phyloP scores from a whole-genome alignment of 31 red algal genomes.

The Odonthalia washingtoniensis region DNA sequence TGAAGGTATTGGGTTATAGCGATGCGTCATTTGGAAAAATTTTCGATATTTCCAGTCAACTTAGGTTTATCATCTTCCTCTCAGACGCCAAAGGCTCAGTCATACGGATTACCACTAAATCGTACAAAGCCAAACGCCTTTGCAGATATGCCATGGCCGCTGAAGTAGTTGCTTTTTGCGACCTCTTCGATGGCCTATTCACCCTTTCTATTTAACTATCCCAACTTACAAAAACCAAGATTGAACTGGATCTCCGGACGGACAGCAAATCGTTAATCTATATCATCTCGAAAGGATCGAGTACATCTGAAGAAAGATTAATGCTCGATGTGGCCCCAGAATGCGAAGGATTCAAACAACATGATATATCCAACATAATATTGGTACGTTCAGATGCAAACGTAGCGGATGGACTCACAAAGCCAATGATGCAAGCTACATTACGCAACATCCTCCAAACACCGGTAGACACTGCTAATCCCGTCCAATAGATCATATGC shows the following conservation, averaged over 20 bases:
- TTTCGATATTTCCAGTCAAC: conserved; percentile 11
- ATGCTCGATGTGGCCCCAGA: conserved; percentile 40
- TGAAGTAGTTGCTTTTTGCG: conserved; percentile 52
- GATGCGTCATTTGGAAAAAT: conserved; percentile 58
- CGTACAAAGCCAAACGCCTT: conserved; percentile 21
- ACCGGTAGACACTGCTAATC: too few species aligned
- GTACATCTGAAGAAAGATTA: conserved; percentile 34
- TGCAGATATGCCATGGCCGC: conserved; percentile 36
- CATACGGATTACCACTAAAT: conserved; percentile 30
- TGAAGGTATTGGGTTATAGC: conserved; percentile 37
- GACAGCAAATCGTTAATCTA: conserved; percentile 32
- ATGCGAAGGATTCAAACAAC: conserved; percentile 43
- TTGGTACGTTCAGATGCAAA: conserved; percentile 37
- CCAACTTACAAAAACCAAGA: background rate
- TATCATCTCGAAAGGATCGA: conserved; percentile 45
- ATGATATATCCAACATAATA: conserved; percentile 33
- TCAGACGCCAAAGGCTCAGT: background rate
- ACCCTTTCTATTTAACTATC: background rate
- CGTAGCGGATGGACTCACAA: conserved; percentile 44
- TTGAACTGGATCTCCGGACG: conserved; percentile 1
- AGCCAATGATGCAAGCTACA: conserved; percentile 4
- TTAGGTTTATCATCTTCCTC: conserved; percentile 33
- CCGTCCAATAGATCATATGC: too few species aligned
- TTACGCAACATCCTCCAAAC: too few species aligned
- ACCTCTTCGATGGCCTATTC: conserved; percentile 13